Conservation (phyloP, 2,329 filamentous ascomycete species). For the Biscogniauxia mediterranea region DNA sequence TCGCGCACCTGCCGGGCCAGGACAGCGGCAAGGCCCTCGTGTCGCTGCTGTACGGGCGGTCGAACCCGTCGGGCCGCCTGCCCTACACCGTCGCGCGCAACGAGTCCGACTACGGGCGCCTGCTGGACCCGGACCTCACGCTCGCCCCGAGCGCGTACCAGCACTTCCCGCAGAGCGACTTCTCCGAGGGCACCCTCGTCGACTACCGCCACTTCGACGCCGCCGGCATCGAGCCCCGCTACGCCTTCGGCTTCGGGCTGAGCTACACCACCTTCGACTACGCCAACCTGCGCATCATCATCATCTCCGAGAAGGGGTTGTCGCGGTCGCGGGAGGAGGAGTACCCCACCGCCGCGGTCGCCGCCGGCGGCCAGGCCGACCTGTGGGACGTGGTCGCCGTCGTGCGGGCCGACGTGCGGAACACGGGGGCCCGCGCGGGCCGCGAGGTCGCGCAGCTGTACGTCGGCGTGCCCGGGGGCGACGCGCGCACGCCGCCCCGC, state of each 20-base stretch:
- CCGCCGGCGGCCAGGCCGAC: conserved; percentile 41
- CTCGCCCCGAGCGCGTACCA: conserved; percentile 40
- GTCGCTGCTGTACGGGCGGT: conserved; percentile 67
- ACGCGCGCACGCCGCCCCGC: conserved; percentile 40
- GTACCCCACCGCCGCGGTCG: conserved; percentile 36
- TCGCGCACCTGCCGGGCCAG: conserved; percentile 36
- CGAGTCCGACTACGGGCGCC: conserved; percentile 42
- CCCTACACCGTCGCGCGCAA: conserved; percentile 49
- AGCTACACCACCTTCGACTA: conserved; percentile 67
- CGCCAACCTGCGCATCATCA: conserved; percentile 44
- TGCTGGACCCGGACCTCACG: conserved; percentile 21
- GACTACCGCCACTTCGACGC: conserved; percentile 64
- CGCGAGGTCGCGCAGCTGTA: conserved; percentile 47
- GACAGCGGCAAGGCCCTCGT: conserved; percentile 71
- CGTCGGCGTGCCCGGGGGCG: conserved; percentile 37
- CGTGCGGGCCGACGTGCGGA: conserved; percentile 37
- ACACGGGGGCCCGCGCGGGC: conserved; percentile 39
- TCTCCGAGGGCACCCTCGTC: conserved; percentile 57
- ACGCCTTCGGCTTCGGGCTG: conserved; percentile 63
- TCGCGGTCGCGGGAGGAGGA: no score
- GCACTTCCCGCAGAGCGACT: conserved; percentile 36
- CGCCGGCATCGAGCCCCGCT: conserved; percentile 54
- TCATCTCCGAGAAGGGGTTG: no score
- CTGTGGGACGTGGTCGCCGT: conserved; percentile 44
- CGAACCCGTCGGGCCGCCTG: conserved; percentile 44